A percentile compares a stretch with the other conserved stretches of the same genome.
Conservation (phyloP, 331 rosid species). For the Quercus lobata region DNA sequence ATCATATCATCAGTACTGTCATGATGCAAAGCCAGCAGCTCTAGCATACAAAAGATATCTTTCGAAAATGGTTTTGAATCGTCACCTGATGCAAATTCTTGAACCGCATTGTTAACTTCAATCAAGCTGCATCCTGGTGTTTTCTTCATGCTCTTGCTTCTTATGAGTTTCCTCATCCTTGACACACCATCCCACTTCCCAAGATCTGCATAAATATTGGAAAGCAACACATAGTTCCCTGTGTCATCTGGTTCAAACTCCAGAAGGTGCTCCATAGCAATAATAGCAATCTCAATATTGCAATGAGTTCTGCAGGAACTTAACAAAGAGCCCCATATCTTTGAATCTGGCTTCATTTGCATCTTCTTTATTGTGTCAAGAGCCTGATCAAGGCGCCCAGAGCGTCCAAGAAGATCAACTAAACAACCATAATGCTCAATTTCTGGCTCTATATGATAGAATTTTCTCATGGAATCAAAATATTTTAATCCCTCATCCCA, state of each 20-base stretch:
- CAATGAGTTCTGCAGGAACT: slow-evolving; percentile 63
- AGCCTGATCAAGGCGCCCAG: slow-evolving; percentile 52
- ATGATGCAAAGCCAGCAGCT: slow-evolving; percentile 35
- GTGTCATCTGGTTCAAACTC: slow-evolving; percentile 74
- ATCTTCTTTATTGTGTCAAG: slow-evolving; percentile 50
- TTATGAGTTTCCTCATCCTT: slow-evolving; percentile 49
- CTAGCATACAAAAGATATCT: slow-evolving; percentile 43
- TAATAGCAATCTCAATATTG: slow-evolving; percentile 54
- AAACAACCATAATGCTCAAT: slow-evolving; percentile 76
- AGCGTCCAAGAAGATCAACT: slow-evolving; percentile 75
- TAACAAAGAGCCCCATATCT: slow-evolving; percentile 74
- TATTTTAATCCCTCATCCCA: slow-evolving; percentile 56
- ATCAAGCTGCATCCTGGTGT: slow-evolving; percentile 64
- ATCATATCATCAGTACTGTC: slow-evolving; percentile 20
- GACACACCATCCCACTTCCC: slow-evolving; percentile 67
- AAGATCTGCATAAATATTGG: slow-evolving; percentile 61
- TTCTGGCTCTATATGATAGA: slow-evolving; percentile 41
- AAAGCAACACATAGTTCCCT: slow-evolving; percentile 69
- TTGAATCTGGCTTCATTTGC: slow-evolving; percentile 64
- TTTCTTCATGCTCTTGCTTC: slow-evolving; percentile 56
- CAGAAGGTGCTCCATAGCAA: slow-evolving; percentile 55
- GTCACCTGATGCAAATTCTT: slow-evolving; percentile 57
- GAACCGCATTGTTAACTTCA: slow-evolving; percentile 51
- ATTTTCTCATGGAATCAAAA: slow-evolving; percentile 45
- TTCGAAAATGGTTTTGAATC: slow-evolving; percentile 48